These are phyloP conservation scores for Acer yangbiense DNA, from an alignment of 345 rosid species.

Conservation along the genomic window DNA sequence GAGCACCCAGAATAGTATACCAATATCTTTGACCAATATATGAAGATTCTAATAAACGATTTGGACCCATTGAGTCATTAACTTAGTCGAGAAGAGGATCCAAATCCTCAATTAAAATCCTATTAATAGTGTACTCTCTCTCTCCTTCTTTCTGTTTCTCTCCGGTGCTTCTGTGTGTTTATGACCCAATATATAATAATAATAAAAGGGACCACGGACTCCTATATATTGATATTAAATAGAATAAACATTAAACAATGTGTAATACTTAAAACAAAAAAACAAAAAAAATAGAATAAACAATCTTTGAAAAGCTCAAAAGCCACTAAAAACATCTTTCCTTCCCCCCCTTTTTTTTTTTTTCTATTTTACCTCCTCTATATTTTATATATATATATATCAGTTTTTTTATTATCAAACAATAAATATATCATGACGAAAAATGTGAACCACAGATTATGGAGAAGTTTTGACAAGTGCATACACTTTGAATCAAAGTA, in stretches of 20 bases:
- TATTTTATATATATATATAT: too few relatives aligned
- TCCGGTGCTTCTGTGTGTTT: background rate
- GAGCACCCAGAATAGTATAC: conserved; percentile 4
- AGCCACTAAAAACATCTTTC: conserved; percentile 19
- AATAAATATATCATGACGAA: too few relatives aligned
- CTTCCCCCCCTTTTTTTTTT: conserved; percentile 8
- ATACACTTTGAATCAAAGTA: too few relatives aligned
- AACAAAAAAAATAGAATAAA: background rate
- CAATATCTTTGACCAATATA: conserved; percentile 22
- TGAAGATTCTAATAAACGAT: too few relatives aligned
- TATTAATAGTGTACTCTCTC: conserved; percentile 8
- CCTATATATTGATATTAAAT: background rate
- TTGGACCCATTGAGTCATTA: too few relatives aligned
- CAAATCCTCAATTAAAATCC: background rate
- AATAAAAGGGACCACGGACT: background rate
- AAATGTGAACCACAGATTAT: too few relatives aligned
- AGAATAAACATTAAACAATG: conserved; percentile 14
- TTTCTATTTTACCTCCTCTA: too few relatives aligned
- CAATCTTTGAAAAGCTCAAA: conserved; percentile 1
- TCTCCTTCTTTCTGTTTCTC: background rate
- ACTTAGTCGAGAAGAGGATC: too few relatives aligned
- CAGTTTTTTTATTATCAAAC: too few relatives aligned
- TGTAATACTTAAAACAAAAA: too few relatives aligned
- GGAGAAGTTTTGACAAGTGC: too few relatives aligned
- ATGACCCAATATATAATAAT: background rate